These are phyloP conservation scores for Penicillium concentricum DNA, from an alignment of 2,329 filamentous ascomycete species.

Conservation along the genomic window DNA sequence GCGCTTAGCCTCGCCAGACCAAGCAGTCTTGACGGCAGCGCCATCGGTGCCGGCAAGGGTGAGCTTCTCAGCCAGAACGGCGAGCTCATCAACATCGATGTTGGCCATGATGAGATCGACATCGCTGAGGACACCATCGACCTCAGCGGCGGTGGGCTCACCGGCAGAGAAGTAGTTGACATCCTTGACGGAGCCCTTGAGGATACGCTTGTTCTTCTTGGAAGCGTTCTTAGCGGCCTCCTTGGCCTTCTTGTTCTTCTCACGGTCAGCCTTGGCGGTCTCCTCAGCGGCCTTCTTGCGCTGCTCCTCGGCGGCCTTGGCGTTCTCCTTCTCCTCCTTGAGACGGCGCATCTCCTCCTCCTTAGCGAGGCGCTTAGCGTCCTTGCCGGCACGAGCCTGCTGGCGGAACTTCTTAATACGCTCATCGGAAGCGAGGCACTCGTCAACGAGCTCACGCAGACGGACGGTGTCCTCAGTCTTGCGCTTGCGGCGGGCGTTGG, in stretches of 20 bases:
- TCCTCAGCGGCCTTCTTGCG: constrained; percentile 81
- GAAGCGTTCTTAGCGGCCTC: constrained; percentile 97
- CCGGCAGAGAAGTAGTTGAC: constrained; percentile 89
- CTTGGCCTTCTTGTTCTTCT: constrained; percentile 90
- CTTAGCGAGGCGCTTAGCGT: constrained; percentile 87
- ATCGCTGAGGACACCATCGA: constrained; percentile 80
- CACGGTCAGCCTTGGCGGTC: constrained; percentile 78
- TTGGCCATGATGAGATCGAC: constrained; percentile 84
- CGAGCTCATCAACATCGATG: constrained; percentile 88
- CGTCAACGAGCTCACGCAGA: constrained; percentile 85
- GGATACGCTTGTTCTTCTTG: constrained; percentile 99
- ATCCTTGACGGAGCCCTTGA: constrained; percentile 92
- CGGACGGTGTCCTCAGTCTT: constrained; percentile 97
- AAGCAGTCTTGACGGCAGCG: constrained; percentile 81
- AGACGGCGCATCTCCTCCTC: constrained; percentile 89
- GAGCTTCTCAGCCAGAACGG: constrained; percentile 76
- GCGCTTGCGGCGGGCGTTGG: constrained; percentile 97
- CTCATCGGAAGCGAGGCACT: constrained; percentile 79
- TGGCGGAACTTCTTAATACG: constrained; percentile 97
- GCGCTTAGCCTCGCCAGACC: constrained; percentile 72
- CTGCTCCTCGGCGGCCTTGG: constrained; percentile 80
- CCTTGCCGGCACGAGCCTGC: constrained; percentile 87
- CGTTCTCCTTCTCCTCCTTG: constrained; percentile 77
- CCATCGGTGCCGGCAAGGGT: constrained; percentile 73
- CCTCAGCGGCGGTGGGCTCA: constrained; percentile 70